phyloP scores from a whole-genome alignment of 345 rosid genomes.

The Brassica juncea region DNA sequence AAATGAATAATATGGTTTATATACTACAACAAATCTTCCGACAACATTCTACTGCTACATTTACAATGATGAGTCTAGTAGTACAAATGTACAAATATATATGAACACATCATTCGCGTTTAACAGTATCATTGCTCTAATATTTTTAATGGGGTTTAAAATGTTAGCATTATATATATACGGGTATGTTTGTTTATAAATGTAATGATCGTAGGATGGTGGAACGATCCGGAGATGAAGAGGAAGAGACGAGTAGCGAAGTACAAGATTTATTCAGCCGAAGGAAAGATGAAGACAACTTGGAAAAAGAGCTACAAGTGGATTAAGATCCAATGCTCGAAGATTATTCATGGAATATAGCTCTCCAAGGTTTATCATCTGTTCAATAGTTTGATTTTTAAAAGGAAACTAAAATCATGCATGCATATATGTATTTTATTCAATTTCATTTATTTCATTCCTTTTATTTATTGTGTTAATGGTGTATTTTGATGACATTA shows the following conservation, averaged over 20 bases:
- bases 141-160: too few relatives aligned
- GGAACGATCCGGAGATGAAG: conserved; percentile 52
- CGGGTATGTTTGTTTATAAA: not conserved
- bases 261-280: conserved; percentile 52
- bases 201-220: conserved; percentile 29
- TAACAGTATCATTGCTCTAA: too few relatives aligned
- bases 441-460: conserved; percentile 5
- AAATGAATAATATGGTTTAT: not conserved
- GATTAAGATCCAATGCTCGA: conserved; percentile 52
- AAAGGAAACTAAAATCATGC: not conserved
- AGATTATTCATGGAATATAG: conserved; percentile 40
- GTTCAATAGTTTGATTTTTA: conserved; percentile 4
- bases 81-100: not conserved
- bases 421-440: not conserved
- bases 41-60: not conserved
- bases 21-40: not conserved
- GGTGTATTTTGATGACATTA: conserved; percentile 1
- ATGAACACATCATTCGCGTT: too few relatives aligned
- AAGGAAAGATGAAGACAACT: conserved; percentile 53
- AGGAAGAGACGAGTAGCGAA: conserved; percentile 53
- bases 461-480: conserved; percentile 3
- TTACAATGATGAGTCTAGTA: not conserved
- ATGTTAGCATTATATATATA: too few relatives aligned
- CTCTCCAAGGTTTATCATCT: conserved; percentile 1
- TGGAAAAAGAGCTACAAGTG: conserved; percentile 53